Percentiles rank a stretch among this genome's conserved stretches.
These are phyloP conservation scores for Amauroascus verrucosus DNA, from an alignment of 2,329 filamentous ascomycete species.

Conservation along the genomic window DNA sequence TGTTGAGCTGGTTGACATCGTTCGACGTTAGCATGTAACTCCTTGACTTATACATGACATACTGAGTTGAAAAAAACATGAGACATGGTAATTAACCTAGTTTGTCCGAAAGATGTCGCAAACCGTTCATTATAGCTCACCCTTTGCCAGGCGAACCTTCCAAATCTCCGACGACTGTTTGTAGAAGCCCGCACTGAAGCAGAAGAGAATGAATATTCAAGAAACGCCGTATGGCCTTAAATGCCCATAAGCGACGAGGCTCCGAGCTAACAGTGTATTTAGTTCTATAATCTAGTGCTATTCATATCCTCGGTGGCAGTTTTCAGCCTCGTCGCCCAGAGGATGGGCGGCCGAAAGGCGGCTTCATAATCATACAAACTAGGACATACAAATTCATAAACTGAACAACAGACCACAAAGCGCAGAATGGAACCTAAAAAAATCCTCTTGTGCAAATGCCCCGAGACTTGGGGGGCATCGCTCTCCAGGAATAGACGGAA, in stretches of 20 bases:
- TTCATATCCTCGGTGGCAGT: conserved; percentile 95
- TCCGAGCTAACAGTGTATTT: conserved; percentile 2
- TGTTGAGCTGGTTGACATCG: too few relatives aligned
- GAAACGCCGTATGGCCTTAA: conserved; percentile 63
- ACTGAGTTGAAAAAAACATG: background rate
- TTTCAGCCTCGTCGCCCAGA: conserved; percentile 86
- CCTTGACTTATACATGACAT: background rate
- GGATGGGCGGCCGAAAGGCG: conserved; percentile 48
- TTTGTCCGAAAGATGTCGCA: background rate
- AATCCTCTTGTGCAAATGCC: too few relatives aligned
- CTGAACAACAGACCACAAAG: background rate
- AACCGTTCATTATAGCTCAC: background rate
- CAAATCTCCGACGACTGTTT: conserved; percentile 91
- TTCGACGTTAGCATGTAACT: too few relatives aligned
- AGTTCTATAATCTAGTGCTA: conserved; percentile 96
- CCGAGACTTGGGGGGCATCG: too few relatives aligned
- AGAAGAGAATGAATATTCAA: conserved; percentile 88
- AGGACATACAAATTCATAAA: background rate
- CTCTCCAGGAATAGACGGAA: too few relatives aligned
- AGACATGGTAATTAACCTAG: background rate
- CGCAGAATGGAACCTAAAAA: background rate
- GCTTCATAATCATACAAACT: conserved; percentile 13
- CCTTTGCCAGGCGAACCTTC: conserved; percentile 45
- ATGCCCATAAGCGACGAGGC: background rate
- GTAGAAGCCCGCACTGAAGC: conserved; percentile 87